Percentiles rank a stretch among this genome's conserved stretches.
These are phyloP conservation scores for Cucumis hystrix DNA, from an alignment of 306 rosid species.

Conservation along the genomic window DNA sequence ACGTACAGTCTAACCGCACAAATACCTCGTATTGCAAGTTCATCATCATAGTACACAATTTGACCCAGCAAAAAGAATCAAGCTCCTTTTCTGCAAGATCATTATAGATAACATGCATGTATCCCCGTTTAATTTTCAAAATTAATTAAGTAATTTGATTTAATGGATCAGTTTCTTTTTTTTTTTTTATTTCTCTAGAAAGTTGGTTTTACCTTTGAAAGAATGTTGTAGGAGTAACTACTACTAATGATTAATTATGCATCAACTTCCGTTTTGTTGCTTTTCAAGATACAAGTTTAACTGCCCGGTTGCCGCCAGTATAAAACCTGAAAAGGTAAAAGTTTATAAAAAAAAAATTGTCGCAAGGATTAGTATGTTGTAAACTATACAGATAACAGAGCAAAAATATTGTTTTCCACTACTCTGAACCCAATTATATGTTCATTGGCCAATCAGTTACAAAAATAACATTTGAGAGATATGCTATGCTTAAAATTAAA, in stretches of 20 bases:
- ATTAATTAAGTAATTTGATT: background rate
- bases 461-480: background rate
- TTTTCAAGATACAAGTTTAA: conserved; percentile 43
- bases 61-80: conserved; percentile 4
- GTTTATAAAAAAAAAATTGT: background rate
- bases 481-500: background rate
- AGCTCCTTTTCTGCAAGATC: background rate
- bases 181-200: too few species aligned
- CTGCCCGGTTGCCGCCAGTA: conserved; percentile 76
- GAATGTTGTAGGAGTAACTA: conserved; percentile 4
- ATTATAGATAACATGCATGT: background rate
- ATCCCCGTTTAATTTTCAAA: background rate
- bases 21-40: background rate
- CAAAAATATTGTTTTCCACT: background rate
- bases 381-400: background rate
- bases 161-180: background rate
- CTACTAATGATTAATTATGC: background rate
- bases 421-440: background rate
- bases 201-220: conserved; percentile 12
- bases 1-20: background rate
- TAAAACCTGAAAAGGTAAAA: conserved; percentile 49
- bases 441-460: background rate
- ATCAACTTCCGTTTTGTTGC: conserved; percentile 45
- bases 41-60: background rate
- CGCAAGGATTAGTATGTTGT: background rate